phyloP scores from a whole-genome alignment of 768 basidiomycete species.

The Naematelia aurantialba region DNA sequence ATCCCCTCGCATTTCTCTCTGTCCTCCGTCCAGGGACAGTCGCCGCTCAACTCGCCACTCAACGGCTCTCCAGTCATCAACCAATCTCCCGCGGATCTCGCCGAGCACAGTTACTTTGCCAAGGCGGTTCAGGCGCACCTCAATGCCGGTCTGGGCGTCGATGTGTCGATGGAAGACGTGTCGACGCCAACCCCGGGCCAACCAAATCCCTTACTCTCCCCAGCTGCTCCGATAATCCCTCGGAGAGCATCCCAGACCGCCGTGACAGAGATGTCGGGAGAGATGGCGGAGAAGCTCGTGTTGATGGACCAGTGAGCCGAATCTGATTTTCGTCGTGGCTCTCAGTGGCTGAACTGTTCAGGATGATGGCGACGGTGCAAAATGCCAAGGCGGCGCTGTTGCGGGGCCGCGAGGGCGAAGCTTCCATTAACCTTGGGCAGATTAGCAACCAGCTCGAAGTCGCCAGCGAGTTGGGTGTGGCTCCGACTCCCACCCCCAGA shows the following conservation, averaged over 20 bases:
- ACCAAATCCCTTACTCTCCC: constrained; percentile 2
- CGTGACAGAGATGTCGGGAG: constrained; percentile 28
- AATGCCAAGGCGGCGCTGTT: constrained; percentile 42
- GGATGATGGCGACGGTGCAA: constrained; percentile 41
- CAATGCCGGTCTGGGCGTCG: constrained; percentile 15
- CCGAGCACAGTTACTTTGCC: constrained; percentile 13
- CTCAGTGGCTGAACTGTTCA: constrained; percentile 11
- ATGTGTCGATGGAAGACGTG: constrained; percentile 36
- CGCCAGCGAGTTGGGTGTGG: constrained; percentile 37
- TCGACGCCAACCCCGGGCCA: constrained; percentile 26
- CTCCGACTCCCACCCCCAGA: constrained; percentile 28
- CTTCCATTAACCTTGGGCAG: constrained; percentile 43
- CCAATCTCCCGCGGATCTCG: constrained; percentile 12
- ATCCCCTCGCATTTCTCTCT: constrained; percentile 39
- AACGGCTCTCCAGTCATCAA: constrained; percentile 28
- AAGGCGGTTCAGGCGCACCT: neutral
- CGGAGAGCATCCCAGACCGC: constrained; percentile 2
- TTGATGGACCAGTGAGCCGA: constrained; percentile 47
- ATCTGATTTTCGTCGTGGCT: neutral
- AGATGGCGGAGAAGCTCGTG: constrained; percentile 42
- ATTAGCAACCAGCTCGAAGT: constrained; percentile 44
- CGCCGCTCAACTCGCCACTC: constrained; percentile 24
- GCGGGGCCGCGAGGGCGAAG: constrained; percentile 38
- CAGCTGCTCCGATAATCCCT: neutral
- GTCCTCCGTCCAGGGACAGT: constrained; percentile 19